Percentiles rank a stretch among this genome's conserved stretches.
These are phyloP conservation scores for Fusarium paranaense DNA, from an alignment of 2,329 filamentous ascomycete genomes.

Conservation along the genomic window DNA sequence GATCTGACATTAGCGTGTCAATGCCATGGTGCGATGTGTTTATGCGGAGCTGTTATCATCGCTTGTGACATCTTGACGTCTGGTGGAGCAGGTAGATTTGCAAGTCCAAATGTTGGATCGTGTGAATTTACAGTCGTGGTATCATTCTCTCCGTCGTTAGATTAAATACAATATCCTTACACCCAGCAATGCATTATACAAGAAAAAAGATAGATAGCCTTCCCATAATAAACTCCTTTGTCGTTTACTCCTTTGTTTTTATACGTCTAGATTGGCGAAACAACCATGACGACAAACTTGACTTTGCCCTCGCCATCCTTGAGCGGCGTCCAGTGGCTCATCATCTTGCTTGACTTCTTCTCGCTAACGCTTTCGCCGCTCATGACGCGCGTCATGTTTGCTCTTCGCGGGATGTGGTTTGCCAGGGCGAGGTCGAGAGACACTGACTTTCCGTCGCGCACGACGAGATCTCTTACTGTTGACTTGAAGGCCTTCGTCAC, in stretches of 20 bases:
- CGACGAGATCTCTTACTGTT: slow-evolving; percentile 55
- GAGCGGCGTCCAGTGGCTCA: slow-evolving; percentile 46
- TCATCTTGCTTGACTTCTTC: slow-evolving; percentile 40
- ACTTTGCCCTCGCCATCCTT: slow-evolving; percentile 41
- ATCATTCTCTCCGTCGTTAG: slow-evolving; percentile 35
- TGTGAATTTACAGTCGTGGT: slow-evolving; percentile 27
- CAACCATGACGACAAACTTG: slow-evolving; percentile 42
- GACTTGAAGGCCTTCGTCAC: slow-evolving; percentile 59
- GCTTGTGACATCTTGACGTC: neutral
- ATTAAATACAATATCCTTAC: slow-evolving; percentile 31
- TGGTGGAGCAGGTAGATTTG: neutral
- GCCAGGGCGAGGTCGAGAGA: slow-evolving; percentile 45
- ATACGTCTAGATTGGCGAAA: slow-evolving; percentile 26
- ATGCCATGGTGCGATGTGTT: neutral
- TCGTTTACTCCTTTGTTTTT: neutral
- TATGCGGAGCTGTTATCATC: neutral
- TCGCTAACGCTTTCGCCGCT: slow-evolving; percentile 20
- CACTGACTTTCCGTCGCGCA: slow-evolving; percentile 52
- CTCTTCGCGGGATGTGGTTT: slow-evolving; percentile 43
- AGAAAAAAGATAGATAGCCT: slow-evolving; percentile 2
- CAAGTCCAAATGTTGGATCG: neutral
- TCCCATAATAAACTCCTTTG: neutral
- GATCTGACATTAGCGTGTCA: neutral
- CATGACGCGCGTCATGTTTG: slow-evolving; percentile 33
- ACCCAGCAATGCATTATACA: slow-evolving; percentile 15